Percentiles rank a stretch among this genome's conserved stretches.
Conservation (phyloP, 176 grass and related monocot genomes). For the Puya raimondii region DNA sequence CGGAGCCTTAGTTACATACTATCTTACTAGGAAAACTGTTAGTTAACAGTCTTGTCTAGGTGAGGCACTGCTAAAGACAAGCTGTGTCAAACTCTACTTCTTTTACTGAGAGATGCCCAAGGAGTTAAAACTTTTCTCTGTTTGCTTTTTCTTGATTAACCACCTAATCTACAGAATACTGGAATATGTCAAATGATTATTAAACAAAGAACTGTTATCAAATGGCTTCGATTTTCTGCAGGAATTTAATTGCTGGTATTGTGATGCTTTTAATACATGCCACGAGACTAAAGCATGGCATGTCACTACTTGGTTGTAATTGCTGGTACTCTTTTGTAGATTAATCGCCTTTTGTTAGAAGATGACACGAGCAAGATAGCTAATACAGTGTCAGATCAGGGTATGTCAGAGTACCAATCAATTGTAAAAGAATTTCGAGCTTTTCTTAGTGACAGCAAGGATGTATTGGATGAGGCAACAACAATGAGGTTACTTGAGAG, state of each 20-base stretch:
- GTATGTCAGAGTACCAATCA: slow-evolving; percentile 56
- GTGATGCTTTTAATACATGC: not conserved
- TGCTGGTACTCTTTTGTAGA: slow-evolving; percentile 38
- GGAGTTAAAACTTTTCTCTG: too few relatives aligned
- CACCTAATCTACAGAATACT: too few relatives aligned
- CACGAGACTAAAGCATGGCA: not conserved
- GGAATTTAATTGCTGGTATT: not conserved
- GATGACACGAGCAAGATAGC: slow-evolving; percentile 38
- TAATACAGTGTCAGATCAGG: slow-evolving; percentile 31
- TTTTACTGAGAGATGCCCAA: too few relatives aligned
- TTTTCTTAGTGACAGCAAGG: slow-evolving; percentile 95
- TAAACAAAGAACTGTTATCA: too few relatives aligned
- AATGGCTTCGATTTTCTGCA: too few relatives aligned
- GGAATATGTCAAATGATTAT: too few relatives aligned
- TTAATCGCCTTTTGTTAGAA: slow-evolving; percentile 93
- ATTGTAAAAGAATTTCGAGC: slow-evolving; percentile 78
- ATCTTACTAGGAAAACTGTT: too few relatives aligned
- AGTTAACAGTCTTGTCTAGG: too few relatives aligned
- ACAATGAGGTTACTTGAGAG: slow-evolving; percentile 92
- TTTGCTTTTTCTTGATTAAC: too few relatives aligned
- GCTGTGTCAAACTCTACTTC: too few relatives aligned
- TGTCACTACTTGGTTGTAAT: not conserved
- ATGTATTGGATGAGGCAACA: slow-evolving; percentile 94
- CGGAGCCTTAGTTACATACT: too few relatives aligned
- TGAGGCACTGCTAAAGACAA: too few relatives aligned